phyloP scores from a whole-genome alignment of 1,284 basidiomycete genomes.

The Trichosporon sp. region DNA sequence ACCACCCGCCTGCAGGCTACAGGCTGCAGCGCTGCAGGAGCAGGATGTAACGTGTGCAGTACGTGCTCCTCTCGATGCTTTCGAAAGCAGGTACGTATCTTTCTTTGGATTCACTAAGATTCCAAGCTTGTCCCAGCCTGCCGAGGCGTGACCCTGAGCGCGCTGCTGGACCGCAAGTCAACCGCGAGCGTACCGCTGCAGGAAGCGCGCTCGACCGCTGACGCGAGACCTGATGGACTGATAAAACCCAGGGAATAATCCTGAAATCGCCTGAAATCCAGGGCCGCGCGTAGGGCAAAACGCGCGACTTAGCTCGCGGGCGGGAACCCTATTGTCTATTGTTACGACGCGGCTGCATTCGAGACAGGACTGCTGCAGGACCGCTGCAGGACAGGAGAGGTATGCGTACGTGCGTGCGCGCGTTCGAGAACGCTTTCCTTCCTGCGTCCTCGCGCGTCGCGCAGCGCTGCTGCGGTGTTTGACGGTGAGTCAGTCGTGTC shows the following conservation, averaged over 20 bases:
- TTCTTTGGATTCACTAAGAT: conserved; percentile 2
- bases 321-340: background rate
- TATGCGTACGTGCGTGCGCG: background rate
- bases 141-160: background rate
- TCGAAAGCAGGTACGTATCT: conserved; percentile 6
- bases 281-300: background rate
- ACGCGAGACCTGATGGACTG: background rate
- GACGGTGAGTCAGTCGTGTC: background rate
- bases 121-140: background rate
- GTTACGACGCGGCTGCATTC: background rate
- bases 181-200: background rate
- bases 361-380: background rate
- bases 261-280: background rate
- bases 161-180: background rate
- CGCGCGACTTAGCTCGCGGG: background rate
- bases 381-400: background rate
- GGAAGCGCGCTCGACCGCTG: background rate
- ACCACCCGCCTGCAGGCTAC: background rate
- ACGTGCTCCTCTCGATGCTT: conserved; percentile 4
- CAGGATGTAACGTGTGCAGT: conserved; percentile 3
- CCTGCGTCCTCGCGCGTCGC: too few species aligned
- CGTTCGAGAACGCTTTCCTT: too few species aligned
- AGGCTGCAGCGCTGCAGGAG: background rate
- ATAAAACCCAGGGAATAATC: background rate
- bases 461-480: background rate